These are phyloP conservation scores for Bryum argenteum DNA, from an alignment of 225 moss, liverwort and hornwort species.

Conservation along the genomic window DNA sequence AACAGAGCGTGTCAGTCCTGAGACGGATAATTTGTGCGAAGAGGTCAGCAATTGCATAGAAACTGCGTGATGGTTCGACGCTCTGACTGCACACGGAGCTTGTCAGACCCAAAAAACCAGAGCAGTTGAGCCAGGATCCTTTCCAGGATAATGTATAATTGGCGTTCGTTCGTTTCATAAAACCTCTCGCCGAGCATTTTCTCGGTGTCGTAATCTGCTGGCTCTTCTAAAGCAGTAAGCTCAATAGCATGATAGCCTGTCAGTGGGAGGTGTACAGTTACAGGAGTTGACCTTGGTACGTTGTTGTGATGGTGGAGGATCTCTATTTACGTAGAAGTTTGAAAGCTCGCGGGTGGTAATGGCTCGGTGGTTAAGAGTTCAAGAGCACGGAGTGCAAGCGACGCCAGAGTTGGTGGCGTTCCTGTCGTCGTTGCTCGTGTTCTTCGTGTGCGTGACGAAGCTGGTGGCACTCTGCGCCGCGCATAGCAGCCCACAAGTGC, in stretches of 20 bases:
- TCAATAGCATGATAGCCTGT: no score
- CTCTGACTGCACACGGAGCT: background rate
- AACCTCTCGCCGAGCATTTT: no score
- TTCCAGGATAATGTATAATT: no score
- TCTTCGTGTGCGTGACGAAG: slow-evolving; percentile 50
- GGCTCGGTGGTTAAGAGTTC: slow-evolving; percentile 44
- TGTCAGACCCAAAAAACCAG: background rate
- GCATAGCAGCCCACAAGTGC: slow-evolving; percentile 50
- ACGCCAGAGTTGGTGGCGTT: slow-evolving; percentile 26
- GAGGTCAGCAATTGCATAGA: no score
- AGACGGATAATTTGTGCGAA: no score
- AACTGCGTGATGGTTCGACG: background rate
- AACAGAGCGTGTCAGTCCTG: no score
- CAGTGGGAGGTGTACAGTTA: no score
- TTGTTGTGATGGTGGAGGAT: slow-evolving; percentile 10
- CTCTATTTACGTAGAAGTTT: background rate
- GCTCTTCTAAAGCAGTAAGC: no score
- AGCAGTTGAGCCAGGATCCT: no score
- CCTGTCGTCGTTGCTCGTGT: slow-evolving; percentile 35
- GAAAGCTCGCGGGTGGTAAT: slow-evolving; percentile 20
- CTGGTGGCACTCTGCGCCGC: slow-evolving; percentile 56
- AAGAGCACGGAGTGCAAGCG: slow-evolving; percentile 11
- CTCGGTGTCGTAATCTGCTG: no score
- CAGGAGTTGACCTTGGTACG: slow-evolving; percentile 7
- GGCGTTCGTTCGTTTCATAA: no score